Evolutionary conservation across 2,329 filamentous ascomycete species (phyloP), one percentile per base, ranked within the genome.

Genomic region (Monilinia fructicola): DNA sequence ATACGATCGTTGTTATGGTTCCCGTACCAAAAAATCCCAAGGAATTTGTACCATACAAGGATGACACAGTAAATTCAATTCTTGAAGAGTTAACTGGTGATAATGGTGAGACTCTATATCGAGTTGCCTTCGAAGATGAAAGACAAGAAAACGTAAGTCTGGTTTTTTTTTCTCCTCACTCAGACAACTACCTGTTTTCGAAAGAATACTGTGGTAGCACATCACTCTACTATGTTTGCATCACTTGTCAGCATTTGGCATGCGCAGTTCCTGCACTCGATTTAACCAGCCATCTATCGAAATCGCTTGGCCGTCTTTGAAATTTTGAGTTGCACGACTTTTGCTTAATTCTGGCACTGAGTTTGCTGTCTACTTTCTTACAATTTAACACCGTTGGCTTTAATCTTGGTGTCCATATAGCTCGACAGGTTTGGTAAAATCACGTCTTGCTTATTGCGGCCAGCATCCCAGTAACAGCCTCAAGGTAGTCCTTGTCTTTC

Each of bases 71-170:
- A n/a, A 72, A 77, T 23, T 54, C 63, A 6, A 68, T 77, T 2
- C 40, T 76, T n/a, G 68, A 71, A 40, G 73, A 75, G 31, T 28
- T 72, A 18, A 46, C 71, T 42, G 65, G 65, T 3, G 38, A 61
- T 14, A 61, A 71, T 64, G 71, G 70, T 11, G 53, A 71, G 38
- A 31, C 54, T 21, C 67, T 69, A 61, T 78, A 76, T 65, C 69
- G 61, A 44, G 72, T 78, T 26, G 72, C 74, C 64, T 77, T 72
- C 65, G 75, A 74, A 44, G 74, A 76, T 69, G 76, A 76, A 14
- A 72, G 67, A 58, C 67, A 72, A 66, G 72, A 74, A 59, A 66
- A 70, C 60, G 76, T 78, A 67, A 74, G 76, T 76, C 40, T 16
- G 35, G 42, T 61, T 64, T 31, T 60, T 26, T 44, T 38, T 64